Base-by-base conservation (phyloP, 345 rosid species). In the Citrus maxima region DNA sequence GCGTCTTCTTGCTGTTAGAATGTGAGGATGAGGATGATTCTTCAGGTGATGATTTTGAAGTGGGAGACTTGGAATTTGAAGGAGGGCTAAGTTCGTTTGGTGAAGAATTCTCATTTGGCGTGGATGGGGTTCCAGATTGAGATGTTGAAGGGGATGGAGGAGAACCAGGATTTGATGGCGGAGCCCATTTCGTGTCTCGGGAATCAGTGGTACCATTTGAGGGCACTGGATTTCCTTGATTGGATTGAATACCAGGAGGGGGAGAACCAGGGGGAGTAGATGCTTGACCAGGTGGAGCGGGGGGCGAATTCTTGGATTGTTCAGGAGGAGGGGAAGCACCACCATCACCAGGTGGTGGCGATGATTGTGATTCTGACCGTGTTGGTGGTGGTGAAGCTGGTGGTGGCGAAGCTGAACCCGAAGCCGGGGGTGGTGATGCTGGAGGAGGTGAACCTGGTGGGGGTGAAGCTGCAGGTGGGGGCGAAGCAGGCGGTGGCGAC, bases 81-180 rank as follows among this genome's bases (percentile, higher is more conserved):
- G 71, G 78, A 51, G 63, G 71, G n/a, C 32, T 19, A 46, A 21
- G 70, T 32, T 0, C 78, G 51, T 46, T 75, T 27, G 77, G 5
- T 40, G 77, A 25, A 18, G 77, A 7, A 74, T 74, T 60, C 25
- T 21, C 70, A 0, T 73, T 65, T 5, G 88, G 82, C 24, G 82
- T 67, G 25, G 88, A 80, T 32, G 67, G 79, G 22, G 34, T 65
- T 46, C 78, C 63, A 19, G 89, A 66, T 13, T 86, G 40, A 73
- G 85, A 32, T 76, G 85, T 18, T 10, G 82, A 79, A 4, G 77
- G 78, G 62, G 85, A 81, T 78, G 79, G 81, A 18, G 81, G 59
- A 19, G 73, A 30, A 14, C 46, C 77, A 14, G 72, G 16, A 0
- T 88, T 60, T 82, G 88, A 68, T 10, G 93, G 81, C 2, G 88